Base-by-base conservation (phyloP, 768 basidiomycete species). In the Collybia mongolica region DNA sequence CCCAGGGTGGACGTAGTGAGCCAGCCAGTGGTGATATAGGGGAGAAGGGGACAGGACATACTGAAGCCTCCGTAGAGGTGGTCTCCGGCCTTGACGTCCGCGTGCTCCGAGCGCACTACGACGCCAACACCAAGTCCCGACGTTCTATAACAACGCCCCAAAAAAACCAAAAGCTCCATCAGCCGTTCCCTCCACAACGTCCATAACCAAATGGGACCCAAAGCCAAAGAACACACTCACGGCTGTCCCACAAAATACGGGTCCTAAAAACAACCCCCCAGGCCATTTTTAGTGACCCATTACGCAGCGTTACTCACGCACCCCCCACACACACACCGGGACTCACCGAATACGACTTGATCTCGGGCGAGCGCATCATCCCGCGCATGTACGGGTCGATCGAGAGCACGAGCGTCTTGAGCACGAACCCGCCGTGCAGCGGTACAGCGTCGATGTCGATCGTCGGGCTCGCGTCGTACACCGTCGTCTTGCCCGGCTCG, bases 381-480 rank as follows among this genome's bases (percentile, higher is more conserved):
- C 62, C 62, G n/a, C 72, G 53, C 62, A 76, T 54, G 57, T 75
- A 75, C 1, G 74, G 73, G 49, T 77, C 76, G 35, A 76, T 56
- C 0, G 74, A 73, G 6, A 78, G 57, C 1, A 69, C 70, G 15
- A 83, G 69, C 0, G 71, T 72, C 61, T 83, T 84, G 55, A 81
- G 39, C 5, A 84, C 57, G 47, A 80, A 57, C 0, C 77, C 77
- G 0, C 76, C 75, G 17, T 78, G 61, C 37, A 81, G 59, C 1
- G 72, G 60, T 0, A 70, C 72, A 24, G 57, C 72, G n/a, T 80
- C 76, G n/a, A 74, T 56, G 54, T 84, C 82, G 56, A 84, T 82
- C 0, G 65, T 73, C 47, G 72, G 58, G 0, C 64, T 72, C 4
- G 50, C 63, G 49, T 82, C 79, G 51, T 77, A 71, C 0, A 73